Base-by-base conservation (phyloP, 371 early-diverging fungal species). In the Circinella umbellata region DNA sequence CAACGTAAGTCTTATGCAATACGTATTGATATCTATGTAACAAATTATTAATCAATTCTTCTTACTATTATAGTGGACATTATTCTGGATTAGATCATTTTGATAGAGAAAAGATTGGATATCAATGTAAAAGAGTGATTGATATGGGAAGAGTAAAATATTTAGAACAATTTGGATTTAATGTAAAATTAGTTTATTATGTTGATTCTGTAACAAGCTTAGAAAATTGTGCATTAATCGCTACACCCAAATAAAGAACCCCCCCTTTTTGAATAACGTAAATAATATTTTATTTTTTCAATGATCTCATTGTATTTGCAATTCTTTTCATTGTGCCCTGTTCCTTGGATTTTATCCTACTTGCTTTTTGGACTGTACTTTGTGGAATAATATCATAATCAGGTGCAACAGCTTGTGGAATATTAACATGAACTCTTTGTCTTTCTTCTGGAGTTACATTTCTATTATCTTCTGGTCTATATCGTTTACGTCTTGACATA, bases 191-290 rank as follows among this genome's bases (percentile, higher is more conserved):
- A 10, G 88, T 92, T 4, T 89, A 92, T 70, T 93, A 92, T 74
- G 88, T 88, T 17, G 85, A 87, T 63, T 73, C 77, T 64, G 73
- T 79, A n/a, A 84, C 88, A 6, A 91, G 89, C 18, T 73, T 91
- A 47, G 94, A 92, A 70, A 94, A 94, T 71, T 82, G 91, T 59
- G 92, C 91, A 18, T 74, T 93, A 69, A 83, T 93, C 62, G 92
- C 89, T 6, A 72, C 80, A 14, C 83, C 82, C 34, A 68, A 69
- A 65, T 27, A n/a, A n/a, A n/a, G n/a, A n/a, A n/a, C n/a, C n/a
- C n/a, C n/a, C n/a, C n/a, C n/a, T n/a, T n/a, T n/a, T n/a, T n/a
- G n/a, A n/a, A n/a, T n/a, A n/a, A n/a, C n/a, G n/a, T n/a, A n/a
- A n/a, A n/a, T n/a, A n/a, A n/a, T n/a, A n/a, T n/a, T 10, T 57